Conservation (phyloP, 805 yeast genomes). For the Saccharomycopsis sp. region DNA sequence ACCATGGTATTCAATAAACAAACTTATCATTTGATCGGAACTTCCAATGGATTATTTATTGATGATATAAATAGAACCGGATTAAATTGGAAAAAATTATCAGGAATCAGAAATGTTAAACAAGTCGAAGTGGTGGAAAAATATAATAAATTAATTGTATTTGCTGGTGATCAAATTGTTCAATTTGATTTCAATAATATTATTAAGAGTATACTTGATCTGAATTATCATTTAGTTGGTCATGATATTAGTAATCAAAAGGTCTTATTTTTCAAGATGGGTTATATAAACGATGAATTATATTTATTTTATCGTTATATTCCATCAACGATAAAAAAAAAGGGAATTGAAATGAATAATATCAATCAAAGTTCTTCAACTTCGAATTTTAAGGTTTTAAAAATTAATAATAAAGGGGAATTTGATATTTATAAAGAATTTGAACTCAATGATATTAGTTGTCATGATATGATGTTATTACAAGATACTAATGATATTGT, state of each 20-base stretch:
- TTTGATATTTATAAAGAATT: conserved; percentile 12
- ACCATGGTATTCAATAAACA: conserved; percentile 15
- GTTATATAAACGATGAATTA: conserved; percentile 10
- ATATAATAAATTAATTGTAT: conserved; percentile 9
- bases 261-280: conserved; percentile 16
- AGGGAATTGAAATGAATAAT: conserved; percentile 14
- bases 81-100: conserved; percentile 17
- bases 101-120: conserved; percentile 17
- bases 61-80: conserved; percentile 18
- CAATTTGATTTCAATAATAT: conserved; percentile 17
- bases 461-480: conserved; percentile 14
- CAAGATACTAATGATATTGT: conserved; percentile 13
- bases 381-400: conserved; percentile 12
- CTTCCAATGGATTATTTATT: conserved; percentile 15
- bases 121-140: conserved; percentile 14
- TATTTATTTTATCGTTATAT: conserved; percentile 14
- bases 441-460: conserved; percentile 13
- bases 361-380: conserved; percentile 2
- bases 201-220: conserved; percentile 15
- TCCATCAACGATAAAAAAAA: conserved; percentile 15
- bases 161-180: conserved; percentile 17
- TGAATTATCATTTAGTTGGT: conserved; percentile 18
- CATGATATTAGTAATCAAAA: conserved; percentile 18
- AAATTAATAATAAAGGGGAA: conserved; percentile 9
- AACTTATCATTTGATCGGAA: conserved; percentile 16